Evolutionary conservation across 2,329 filamentous ascomycete species (phyloP), one percentile per base, ranked within the genome.

Genomic region (Monilinia fructicola): DNA sequence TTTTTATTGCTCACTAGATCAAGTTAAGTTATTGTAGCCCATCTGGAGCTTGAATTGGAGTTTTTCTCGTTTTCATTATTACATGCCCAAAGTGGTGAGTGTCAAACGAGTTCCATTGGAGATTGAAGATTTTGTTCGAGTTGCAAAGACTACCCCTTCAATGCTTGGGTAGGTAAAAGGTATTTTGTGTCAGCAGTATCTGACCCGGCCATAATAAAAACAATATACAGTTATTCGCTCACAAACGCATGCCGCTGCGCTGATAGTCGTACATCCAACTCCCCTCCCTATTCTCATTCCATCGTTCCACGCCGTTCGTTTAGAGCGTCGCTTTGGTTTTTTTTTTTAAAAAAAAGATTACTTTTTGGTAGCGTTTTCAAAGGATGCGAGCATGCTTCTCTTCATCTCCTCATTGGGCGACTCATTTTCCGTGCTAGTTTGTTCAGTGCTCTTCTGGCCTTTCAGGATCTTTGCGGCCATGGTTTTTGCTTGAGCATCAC

Each of bases 401-500:
- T 81, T 79, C 71, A 83, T 79, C 64, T 78, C 76, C 18, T 80
- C 76, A 35, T 76, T 76, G 12, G 77, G 76, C 10, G 72, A 71
- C 56, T 77, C 76, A 7, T 62, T 52, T 26, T 74, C 73, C 12
- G 67, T 67, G 31, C 72, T 69, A 35, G 67, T 69, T 16, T 52
- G 53, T 46, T 76, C 69, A 23, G 74, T 69, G 50, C 74, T 74
- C 58, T 79, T 78, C 26, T 78, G 74, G 18, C 78, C 73, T 59
- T 81, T 78, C 26, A 84, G 75, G 2, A 80, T 67, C 73, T 83
- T 82, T 71, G 83, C 83, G 6, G 87, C 86, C 78, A 91, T 83
- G 14, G 83, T 82, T 76, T 86, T 89, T 35, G 87, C 86, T 79
- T 97, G 92, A 0, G 89, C 86, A 74, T 94, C 87, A 73, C 87